These are phyloP conservation scores for Paecilomyces variotii DNA, from an alignment of 2,329 filamentous ascomycete species.

Conservation along the genomic window DNA sequence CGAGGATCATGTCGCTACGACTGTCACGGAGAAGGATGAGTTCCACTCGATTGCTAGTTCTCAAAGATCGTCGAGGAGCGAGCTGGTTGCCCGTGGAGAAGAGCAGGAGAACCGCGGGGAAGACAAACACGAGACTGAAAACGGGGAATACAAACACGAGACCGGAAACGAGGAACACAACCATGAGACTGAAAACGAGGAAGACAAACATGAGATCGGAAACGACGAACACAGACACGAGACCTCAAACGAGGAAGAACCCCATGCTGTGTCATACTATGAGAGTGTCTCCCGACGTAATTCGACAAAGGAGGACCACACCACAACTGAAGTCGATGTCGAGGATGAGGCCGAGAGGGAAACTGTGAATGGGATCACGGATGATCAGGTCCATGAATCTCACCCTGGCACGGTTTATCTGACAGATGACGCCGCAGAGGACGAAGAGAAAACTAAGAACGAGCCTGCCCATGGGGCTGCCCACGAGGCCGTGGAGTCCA, in stretches of 20 bases:
- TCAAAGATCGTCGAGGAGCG: background rate
- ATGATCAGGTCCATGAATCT: background rate
- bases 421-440: background rate
- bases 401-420: background rate
- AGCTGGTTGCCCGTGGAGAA: background rate
- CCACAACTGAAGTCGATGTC: background rate
- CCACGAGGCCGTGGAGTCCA: background rate
- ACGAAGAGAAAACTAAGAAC: background rate
- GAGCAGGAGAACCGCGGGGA: background rate
- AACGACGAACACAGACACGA: background rate
- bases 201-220: background rate
- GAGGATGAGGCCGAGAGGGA: background rate
- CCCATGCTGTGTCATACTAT: background rate
- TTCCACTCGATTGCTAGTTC: constrained; percentile 32
- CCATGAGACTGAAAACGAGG: background rate
- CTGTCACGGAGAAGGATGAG: constrained; percentile 25
- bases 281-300: background rate
- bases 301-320: background rate
- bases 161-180: background rate
- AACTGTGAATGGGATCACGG: background rate
- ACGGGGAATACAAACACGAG: background rate
- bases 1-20: constrained; percentile 7
- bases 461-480: background rate
- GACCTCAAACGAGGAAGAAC: background rate
- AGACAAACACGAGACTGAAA: background rate